Evolutionary conservation across 2,329 filamentous ascomycete genomes (phyloP), one percentile per base, ranked within the genome.

Genomic region (Aspergillus fumigatus): DNA sequence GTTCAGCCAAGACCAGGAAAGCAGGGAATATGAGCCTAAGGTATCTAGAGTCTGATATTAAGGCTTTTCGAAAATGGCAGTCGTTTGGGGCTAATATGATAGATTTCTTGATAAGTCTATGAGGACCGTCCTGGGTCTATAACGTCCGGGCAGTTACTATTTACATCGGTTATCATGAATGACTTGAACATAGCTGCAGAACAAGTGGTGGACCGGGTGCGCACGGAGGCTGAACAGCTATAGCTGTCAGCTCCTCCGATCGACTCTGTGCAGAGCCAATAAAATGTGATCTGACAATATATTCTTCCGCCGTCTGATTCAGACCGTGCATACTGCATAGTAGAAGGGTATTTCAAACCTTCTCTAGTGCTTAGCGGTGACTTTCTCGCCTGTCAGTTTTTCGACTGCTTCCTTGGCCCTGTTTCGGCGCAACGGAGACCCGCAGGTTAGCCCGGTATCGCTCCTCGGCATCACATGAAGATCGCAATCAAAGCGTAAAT

Each of bases 321-420:
- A 50, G 26, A 47, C 48, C 25, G 29, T 35, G 19, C 40, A 43
- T 19, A 19, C 19, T 62, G 60, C 65, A 69, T 65, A 62, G 63
- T 51, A 67, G 67, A 71, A 71, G 67, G 70, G 70, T 73, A 67
- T 74, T 62, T 71, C 71, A 74, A 71, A 71, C 70, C 66, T 68
- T 68, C 67, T 75, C 73, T 83, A 86, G 75, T 87, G 84, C 79
- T 87, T 87, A 45, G 84, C 84, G 59, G 83, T 86, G 66, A 86
- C 84, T 58, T 74, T 67, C 38, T 87, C 84, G 65, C 84, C 84
- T 41, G 84, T 87, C 67, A 84, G 72, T 75, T 84, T 85, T 77
- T 86, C 84, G 61, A 87, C 84, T 66, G 79, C 77, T 67, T 87
- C 84, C 73, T 87, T 87, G 60, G 84, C 84, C 71, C 84, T 84